Evolutionary conservation across 768 basidiomycete species (phyloP), one percentile per base, ranked within the genome.

Genomic region (Albatrellus ellisii): DNA sequence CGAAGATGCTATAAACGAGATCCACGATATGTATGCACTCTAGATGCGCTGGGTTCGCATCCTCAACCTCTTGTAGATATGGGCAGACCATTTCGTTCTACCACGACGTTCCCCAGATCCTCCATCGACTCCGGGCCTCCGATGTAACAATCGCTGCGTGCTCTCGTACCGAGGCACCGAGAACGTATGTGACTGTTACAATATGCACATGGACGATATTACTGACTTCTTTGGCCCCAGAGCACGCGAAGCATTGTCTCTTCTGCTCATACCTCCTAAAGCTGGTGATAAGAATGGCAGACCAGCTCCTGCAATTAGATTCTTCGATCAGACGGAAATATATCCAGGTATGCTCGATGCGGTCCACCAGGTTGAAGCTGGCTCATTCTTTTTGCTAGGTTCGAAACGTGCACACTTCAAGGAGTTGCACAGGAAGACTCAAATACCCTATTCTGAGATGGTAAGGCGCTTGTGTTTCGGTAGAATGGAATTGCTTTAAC

Each of bases 371-470:
- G 4, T 33, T n/a, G 3, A 11, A 6, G 10, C 34, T 5, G 17
- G 9, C 32, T 37, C 14, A 22, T 28, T 9, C n/a, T 29, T 17
- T 26, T 43, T 4, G n/a, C 39, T 51, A 77, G 79, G 82, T 12
- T 86, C 86, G 18, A 91, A 92, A 62, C 62, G 88, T 14, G 68
- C 70, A 4, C 88, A 91, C 54, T 92, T 92, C 64, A 76, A 72
- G 55, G 67, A 71, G 35, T 53, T 91, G 26, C 69, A 72, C 49
- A 49, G 63, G 41, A 68, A 70, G 54, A 75, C 73, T 0, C 67
- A 67, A 2, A 65, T 75, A 4, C 64, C 71, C 0, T 73, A 70
- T 52, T 61, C 63, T 4, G 70, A 72, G 42, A 74, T 74, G 71
- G 70, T 69, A 28, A 3, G n/a, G n/a, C n/a, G 62, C 26, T 7